Evolutionary conservation across 495 filamentous ascomycete species (phyloP), one percentile per base, ranked within the genome.

Genomic region (Mytilinidion resinicola): DNA sequence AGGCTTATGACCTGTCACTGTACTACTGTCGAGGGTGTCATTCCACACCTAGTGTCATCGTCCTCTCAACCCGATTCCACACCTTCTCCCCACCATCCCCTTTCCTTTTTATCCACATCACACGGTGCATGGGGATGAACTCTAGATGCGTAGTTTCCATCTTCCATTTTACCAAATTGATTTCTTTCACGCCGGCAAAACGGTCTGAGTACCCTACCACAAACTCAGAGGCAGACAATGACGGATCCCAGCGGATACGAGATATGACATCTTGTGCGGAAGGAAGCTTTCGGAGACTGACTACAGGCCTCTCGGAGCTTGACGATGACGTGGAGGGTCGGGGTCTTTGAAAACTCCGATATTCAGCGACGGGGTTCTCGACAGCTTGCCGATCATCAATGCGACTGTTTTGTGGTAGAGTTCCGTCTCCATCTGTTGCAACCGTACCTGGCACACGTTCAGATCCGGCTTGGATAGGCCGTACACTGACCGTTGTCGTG

Each of bases 101-200:
- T 21, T 48, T 78, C 48, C 78, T 74, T 66, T 77, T 80, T 56
- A 91, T 87, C 60, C 84, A 89, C 48, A 86, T 51, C 38, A 91
- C 84, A 6, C 88, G 78, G 70, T 91, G 88, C 70, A 86, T 79
- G 8, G 88, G 88, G 57, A 91, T 90, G 63, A 89, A 91, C 57
- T 90, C 88, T 63, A 91, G 83, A 59, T 91, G 83, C 35, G 86
- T 90, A 34, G 81, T 76, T 55, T 91, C 88, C 21, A 71, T 78
- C 70, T 85, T 87, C 87, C 88, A 91, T 21, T 74, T 73, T 36
- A 76, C 77, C 9, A 89, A 69, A 6, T 73, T 65, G 48, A 82
- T 78, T 69, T 90, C 86, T 62, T 78, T 73, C 10, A 75, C 72
- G 0, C 86, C 87, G 9, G 77, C 59, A 53, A 89, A 90, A 9